These are phyloP conservation scores for Candida incommunis DNA, from an alignment of 805 yeast genomes.

Conservation along the genomic window DNA sequence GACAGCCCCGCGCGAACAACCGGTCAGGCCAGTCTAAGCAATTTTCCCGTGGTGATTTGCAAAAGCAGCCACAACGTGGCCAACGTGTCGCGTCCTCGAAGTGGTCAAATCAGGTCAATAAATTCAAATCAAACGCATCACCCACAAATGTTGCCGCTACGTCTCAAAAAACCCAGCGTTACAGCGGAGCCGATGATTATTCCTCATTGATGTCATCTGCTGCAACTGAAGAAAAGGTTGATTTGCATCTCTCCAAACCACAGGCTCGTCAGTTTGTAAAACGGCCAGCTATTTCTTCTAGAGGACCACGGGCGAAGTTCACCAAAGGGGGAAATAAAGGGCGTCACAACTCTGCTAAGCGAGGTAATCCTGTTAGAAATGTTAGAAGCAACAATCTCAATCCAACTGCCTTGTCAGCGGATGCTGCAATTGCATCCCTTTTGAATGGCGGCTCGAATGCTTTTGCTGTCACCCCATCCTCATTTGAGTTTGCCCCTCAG, in stretches of 20 bases:
- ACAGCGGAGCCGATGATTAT: background rate
- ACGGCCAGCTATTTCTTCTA: background rate
- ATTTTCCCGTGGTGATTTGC: too few relatives aligned
- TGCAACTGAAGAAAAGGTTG: background rate
- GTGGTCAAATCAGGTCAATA: background rate
- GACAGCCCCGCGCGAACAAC: background rate
- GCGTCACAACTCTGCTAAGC: background rate
- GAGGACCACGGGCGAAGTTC: background rate
- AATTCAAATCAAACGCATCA: background rate
- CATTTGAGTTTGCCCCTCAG: background rate
- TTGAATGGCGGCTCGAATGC: background rate
- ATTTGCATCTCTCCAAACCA: background rate
- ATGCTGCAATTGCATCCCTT: background rate
- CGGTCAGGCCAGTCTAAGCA: background rate
- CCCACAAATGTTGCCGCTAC: background rate
- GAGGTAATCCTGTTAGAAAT: background rate
- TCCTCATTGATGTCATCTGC: background rate
- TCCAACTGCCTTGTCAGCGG: background rate
- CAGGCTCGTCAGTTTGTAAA: background rate
- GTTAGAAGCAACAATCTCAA: too few relatives aligned
- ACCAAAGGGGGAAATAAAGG: background rate
- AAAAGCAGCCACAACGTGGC: too few relatives aligned
- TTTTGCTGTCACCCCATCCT: background rate
- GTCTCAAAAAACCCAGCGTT: background rate
- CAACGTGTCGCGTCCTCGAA: background rate